A percentile compares a stretch with the other conserved stretches of the same genome.
phyloP scores from a whole-genome alignment of 768 basidiomycete genomes.

The Lanmaoa pseudosensibilis region DNA sequence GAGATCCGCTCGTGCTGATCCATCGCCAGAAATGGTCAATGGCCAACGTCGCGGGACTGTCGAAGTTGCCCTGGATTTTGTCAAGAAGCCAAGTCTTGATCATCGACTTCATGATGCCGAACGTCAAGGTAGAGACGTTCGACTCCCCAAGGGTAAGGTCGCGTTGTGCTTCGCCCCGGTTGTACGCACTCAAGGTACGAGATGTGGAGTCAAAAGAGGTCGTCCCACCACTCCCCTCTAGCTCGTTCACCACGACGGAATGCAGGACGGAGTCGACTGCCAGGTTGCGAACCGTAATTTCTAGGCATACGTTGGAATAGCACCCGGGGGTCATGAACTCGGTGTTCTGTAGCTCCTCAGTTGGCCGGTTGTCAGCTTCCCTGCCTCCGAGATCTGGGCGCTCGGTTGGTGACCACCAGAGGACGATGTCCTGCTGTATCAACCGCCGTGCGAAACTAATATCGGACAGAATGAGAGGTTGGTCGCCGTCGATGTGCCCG shows the following conservation, averaged over 20 bases:
- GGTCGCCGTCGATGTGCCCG: constrained; percentile 90
- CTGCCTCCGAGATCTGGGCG: constrained; percentile 91
- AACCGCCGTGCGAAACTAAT: constrained; percentile 88
- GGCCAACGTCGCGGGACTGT: constrained; percentile 64
- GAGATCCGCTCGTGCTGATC: constrained; percentile 82
- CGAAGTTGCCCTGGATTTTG: constrained; percentile 66
- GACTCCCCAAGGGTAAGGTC: constrained; percentile 88
- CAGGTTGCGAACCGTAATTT: constrained; percentile 85
- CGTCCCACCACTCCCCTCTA: constrained; percentile 92
- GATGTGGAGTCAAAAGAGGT: constrained; percentile 94
- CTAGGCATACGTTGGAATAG: constrained; percentile 91
- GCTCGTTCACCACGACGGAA: constrained; percentile 92
- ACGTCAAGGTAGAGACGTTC: constrained; percentile 82
- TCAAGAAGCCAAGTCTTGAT: constrained; percentile 91
- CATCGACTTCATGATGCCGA: constrained; percentile 82
- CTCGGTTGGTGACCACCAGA: constrained; percentile 96
- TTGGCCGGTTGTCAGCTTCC: constrained; percentile 78
- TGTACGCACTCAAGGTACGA: constrained; percentile 87
- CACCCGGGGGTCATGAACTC: constrained; percentile 84
- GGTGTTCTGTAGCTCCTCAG: constrained; percentile 77
- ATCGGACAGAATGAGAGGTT: constrained; percentile 84
- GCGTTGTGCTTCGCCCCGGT: constrained; percentile 55
- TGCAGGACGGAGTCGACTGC: constrained; percentile 94
- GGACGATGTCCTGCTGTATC: constrained; percentile 81
- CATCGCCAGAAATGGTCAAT: constrained; percentile 98